A percentile compares a stretch with the other conserved stretches of the same genome.
These are phyloP conservation scores for Penicillium sp. DNA, from an alignment of 2,329 filamentous ascomycete genomes.

Conservation along the genomic window DNA sequence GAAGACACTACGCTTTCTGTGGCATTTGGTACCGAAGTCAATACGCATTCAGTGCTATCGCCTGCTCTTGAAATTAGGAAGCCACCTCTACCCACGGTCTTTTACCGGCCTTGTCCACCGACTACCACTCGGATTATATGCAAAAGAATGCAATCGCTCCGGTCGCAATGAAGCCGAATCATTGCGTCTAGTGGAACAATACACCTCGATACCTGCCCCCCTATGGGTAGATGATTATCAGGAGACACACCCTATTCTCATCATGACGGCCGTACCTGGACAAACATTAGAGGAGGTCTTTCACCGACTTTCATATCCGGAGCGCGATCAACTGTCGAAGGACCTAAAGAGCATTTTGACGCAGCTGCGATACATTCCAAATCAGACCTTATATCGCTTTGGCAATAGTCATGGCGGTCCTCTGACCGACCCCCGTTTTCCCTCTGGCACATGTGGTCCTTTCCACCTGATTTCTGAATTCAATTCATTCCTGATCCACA, in stretches of 20 bases:
- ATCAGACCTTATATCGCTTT: slow-evolving; percentile 10
- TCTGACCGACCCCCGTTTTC: slow-evolving; percentile 13
- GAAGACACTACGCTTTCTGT: slow-evolving; percentile 2
- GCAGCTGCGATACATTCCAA: slow-evolving; percentile 13
- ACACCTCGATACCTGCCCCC: slow-evolving; percentile 8
- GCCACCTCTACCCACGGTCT: slow-evolving; percentile 2
- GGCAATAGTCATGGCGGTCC: slow-evolving; percentile 9
- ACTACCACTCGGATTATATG: slow-evolving; percentile 7
- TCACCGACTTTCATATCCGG: slow-evolving; percentile 13
- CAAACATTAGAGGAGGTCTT: slow-evolving; percentile 8
- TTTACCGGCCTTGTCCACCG: slow-evolving; percentile 2
- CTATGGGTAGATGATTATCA: slow-evolving; percentile 8
- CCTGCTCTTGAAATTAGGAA: slow-evolving; percentile 3
- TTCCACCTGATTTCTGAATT: slow-evolving; percentile 16
- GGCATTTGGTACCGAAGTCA: slow-evolving; percentile 1
- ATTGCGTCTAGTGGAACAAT: slow-evolving; percentile 5
- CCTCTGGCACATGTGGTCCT: slow-evolving; percentile 10
- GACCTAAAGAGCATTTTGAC: slow-evolving; percentile 8
- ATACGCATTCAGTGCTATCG: slow-evolving; percentile 3
- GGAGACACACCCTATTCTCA: not conserved
- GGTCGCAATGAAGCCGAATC: slow-evolving; percentile 4
- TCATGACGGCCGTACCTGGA: slow-evolving; percentile 2
- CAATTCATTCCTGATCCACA: slow-evolving; percentile 8
- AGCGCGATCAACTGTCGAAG: slow-evolving; percentile 13
- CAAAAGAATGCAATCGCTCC: slow-evolving; percentile 2